Evolutionary conservation across 768 basidiomycete species (phyloP).

Genomic region (Lactarius indigo): DNA sequence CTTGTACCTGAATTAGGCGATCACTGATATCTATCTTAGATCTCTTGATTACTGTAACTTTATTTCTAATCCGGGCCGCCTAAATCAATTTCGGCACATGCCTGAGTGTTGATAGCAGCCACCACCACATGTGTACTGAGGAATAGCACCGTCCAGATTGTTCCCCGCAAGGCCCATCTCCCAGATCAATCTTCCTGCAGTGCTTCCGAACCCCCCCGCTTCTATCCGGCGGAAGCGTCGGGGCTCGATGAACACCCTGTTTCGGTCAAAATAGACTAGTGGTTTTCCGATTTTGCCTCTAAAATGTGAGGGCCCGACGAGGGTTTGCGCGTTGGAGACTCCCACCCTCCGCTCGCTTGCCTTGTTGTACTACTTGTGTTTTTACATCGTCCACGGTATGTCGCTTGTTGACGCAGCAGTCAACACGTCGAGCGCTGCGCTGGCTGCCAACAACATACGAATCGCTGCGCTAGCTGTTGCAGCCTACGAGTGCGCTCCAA

Average conservation of each 20-base stretch:
- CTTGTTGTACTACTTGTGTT: background rate
- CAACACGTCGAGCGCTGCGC: background rate
- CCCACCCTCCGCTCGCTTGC: background rate
- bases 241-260: background rate
- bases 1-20: too few species aligned
- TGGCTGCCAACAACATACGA: constrained; percentile 3
- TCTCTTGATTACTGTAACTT: too few species aligned
- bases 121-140: too few species aligned
- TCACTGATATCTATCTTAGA: too few species aligned
- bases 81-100: too few species aligned
- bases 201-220: too few species aligned
- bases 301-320: background rate
- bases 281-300: background rate
- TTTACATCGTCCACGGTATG: background rate
- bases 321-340: background rate
- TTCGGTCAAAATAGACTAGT: background rate
- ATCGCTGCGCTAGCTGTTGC: constrained; percentile 8
- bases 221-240: background rate
- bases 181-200: too few species aligned
- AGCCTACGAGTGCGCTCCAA: constrained; percentile 7
- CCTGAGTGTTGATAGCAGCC: too few species aligned
- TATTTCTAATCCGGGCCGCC: too few species aligned
- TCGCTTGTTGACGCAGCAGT: background rate
- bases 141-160: too few species aligned
- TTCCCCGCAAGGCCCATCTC: too few species aligned